Conservation (phyloP, 371 early-diverging fungal genomes). For the Syncephalis plumigaleata region DNA sequence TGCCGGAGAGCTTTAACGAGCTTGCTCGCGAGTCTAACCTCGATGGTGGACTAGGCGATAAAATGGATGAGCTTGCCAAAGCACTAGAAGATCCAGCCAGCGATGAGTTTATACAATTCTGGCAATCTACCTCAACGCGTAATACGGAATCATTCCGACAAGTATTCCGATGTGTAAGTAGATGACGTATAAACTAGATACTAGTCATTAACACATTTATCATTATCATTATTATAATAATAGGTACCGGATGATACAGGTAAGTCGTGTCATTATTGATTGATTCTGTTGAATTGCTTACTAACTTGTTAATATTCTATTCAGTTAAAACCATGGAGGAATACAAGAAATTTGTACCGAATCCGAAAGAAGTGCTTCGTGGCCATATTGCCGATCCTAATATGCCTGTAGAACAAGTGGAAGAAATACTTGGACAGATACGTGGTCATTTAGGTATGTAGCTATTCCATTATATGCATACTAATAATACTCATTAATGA, state of each 20-base stretch:
- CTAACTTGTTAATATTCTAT: background rate
- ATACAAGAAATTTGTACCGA: slow-evolving; percentile 34
- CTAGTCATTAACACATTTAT: no score
- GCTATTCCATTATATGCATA: no score
- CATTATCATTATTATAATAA: no score
- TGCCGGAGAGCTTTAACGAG: no score
- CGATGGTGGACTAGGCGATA: no score
- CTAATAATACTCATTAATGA: no score
- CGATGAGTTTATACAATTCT: slow-evolving; percentile 21
- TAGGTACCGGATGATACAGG: slow-evolving; percentile 51
- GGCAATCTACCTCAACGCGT: slow-evolving; percentile 38
- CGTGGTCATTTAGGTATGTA: slow-evolving; percentile 24
- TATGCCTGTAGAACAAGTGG: slow-evolving; percentile 14
- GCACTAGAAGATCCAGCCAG: slow-evolving; percentile 17
- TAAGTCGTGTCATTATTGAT: background rate
- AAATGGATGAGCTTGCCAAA: slow-evolving; percentile 1
- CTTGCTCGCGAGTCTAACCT: no score
- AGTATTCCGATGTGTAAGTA: slow-evolving; percentile 46
- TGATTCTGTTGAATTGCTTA: background rate
- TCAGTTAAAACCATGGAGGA: slow-evolving; percentile 31
- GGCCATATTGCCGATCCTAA: slow-evolving; percentile 18
- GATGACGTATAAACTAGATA: no score
- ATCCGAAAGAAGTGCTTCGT: slow-evolving; percentile 18
- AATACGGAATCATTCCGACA: slow-evolving; percentile 61
- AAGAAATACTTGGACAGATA: slow-evolving; percentile 19